Base-by-base conservation (phyloP, 306 rosid genomes). In the Dalbergia cochinchinensis region DNA sequence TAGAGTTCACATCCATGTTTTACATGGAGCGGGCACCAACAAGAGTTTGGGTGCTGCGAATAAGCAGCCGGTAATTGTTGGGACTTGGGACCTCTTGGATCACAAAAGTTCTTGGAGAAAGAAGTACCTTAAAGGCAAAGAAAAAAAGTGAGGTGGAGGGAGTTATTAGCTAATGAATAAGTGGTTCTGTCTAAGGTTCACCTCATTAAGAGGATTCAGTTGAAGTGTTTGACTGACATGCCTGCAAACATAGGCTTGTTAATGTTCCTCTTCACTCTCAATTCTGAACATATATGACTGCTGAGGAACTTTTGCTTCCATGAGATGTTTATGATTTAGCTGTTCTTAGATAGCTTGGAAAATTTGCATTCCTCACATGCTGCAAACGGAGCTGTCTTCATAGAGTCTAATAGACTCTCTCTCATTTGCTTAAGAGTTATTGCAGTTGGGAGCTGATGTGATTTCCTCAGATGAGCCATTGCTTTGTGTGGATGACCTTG, bases 401-500 rank as follows among this genome's bases (percentile, higher is more conserved):
- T 65, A 31, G 59, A 59, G 73, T 61, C 59, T 83, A 76, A 83
- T 45, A 18, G 82, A 77, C n/a, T 60, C 18, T 69, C 26, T 65
- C 74, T 83, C 86, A 78, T 86, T 90, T 85, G 87, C 77, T 83
- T 84, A 91, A 88, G 90, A 85, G 91, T 71, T 76, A 26, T 87
- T 89, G 91, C 92, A 89, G 97, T 83, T 91, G 84, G 97, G 96
- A 89, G 97, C 97, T 71, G 96, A 88, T 83, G 89, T 81, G 74
- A 93, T 93, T 84, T 89, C 97, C 81, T 89, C 90, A 54, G 96
- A 93, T 69, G 89, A 79, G 78, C 97, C 96, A 6, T 80, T 93
- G 85, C 91, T 89, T 63, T 84, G 90, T 8, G 96, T 93, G 79
- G 97, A 89, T 74, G 96, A 89, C 80, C 88, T 93, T 34, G 92